Evolutionary conservation across 345 rosid genomes (phyloP).

Genomic region (Pistacia atlantica): DNA sequence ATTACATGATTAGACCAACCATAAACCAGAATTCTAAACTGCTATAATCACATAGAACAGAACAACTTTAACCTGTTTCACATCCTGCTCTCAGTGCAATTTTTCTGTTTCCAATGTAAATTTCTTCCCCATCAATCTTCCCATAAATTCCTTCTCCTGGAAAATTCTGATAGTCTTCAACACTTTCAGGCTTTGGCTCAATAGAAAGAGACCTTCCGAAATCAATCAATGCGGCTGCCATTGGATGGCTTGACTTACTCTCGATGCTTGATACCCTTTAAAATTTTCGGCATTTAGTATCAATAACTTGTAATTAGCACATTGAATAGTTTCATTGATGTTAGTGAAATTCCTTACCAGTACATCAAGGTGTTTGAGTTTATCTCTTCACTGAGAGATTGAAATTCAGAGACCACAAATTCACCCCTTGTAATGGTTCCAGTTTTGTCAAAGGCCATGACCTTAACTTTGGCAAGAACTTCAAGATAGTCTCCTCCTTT

Average conservation of each 20-base stretch:
- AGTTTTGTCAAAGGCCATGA: conserved; percentile 82
- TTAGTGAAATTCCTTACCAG: conserved; percentile 47
- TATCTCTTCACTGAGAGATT: conserved; percentile 44
- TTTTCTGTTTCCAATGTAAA: conserved; percentile 76
- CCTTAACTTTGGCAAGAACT: conserved; percentile 68
- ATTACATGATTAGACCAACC: neutral
- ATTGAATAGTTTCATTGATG: no score
- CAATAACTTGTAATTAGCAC: no score
- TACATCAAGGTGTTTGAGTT: conserved; percentile 48
- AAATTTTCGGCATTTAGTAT: conserved; percentile 6
- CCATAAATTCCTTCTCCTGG: conserved; percentile 95
- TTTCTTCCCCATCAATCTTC: conserved; percentile 59
- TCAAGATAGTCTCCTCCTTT: conserved; percentile 89
- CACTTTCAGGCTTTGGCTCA: conserved; percentile 74
- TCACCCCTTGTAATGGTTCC: conserved; percentile 93
- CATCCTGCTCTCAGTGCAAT: conserved; percentile 65
- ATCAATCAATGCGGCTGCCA: conserved; percentile 77
- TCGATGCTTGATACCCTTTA: conserved; percentile 92
- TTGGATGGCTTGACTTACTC: conserved; percentile 92
- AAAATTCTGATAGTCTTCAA: conserved; percentile 62
- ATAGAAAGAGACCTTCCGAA: conserved; percentile 58
- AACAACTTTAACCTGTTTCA: conserved; percentile 47
- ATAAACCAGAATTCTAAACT: neutral
- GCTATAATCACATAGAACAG: neutral
- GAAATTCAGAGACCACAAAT: conserved; percentile 71